Percentiles rank a stretch among this genome's conserved stretches.
Evolutionary conservation across 306 rosid genomes (phyloP).

Genomic region (Vigna radiata): DNA sequence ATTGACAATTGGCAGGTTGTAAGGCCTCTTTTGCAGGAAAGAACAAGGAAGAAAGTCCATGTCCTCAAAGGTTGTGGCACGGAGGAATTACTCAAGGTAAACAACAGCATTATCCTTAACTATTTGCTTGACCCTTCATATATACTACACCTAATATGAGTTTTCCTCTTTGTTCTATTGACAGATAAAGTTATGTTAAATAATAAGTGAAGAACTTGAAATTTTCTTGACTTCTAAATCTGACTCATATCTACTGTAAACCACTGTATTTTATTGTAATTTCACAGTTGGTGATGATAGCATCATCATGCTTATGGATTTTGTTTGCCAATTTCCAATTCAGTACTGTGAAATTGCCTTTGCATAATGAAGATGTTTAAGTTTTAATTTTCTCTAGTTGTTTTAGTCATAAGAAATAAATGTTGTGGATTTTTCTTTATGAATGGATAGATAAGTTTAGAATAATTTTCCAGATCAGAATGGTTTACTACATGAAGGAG

Average conservation of each 20-base stretch:
- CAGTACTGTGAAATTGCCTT: not conserved
- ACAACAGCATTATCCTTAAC: not conserved
- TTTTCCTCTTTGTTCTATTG: not conserved
- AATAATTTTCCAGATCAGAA: not conserved
- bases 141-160: not conserved
- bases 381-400: not conserved
- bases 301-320: not conserved
- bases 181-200: not conserved
- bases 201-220: not conserved
- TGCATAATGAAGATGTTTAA: not conserved
- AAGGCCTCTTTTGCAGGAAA: constrained; percentile 26
- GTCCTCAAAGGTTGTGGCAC: constrained; percentile 28
- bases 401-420: not conserved
- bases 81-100: constrained; percentile 25
- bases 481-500: not conserved
- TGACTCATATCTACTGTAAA: not conserved
- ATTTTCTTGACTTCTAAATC: not conserved
- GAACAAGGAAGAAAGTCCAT: constrained; percentile 27
- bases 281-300: not conserved
- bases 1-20: constrained; percentile 13
- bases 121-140: not conserved
- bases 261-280: not conserved
- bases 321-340: not conserved
- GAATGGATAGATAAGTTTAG: not conserved
- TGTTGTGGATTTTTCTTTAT: not conserved